Conservation (phyloP, 352 stramenopile species). For the Globisporangium rhizosaccharum region DNA sequence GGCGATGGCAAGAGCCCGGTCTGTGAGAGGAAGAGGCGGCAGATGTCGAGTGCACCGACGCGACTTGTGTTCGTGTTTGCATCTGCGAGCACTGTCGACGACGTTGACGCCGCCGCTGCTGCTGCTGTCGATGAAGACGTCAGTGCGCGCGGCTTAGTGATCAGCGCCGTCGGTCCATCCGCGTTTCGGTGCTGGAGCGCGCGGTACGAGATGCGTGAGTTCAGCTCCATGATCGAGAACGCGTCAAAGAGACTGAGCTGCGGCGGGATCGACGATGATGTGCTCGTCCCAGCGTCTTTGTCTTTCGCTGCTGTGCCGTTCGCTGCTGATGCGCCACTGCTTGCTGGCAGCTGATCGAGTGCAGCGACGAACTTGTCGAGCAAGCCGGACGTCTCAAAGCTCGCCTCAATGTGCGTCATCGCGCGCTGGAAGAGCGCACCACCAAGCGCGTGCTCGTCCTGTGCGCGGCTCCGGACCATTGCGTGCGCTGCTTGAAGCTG, state of each 20-base stretch:
- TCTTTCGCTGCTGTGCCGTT: slow-evolving; percentile 14
- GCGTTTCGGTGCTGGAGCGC: slow-evolving; percentile 38
- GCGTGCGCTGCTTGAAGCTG: slow-evolving; percentile 63
- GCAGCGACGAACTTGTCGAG: slow-evolving; percentile 77
- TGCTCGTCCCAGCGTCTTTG: not conserved
- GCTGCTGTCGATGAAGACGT: slow-evolving; percentile 4
- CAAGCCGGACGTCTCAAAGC: slow-evolving; percentile 61
- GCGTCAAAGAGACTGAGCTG: slow-evolving; percentile 78
- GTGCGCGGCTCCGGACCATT: slow-evolving; percentile 16
- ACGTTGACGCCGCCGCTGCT: slow-evolving; percentile 14
- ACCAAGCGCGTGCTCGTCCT: slow-evolving; percentile 18
- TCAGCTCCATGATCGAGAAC: slow-evolving; percentile 87
- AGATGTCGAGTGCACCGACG: slow-evolving; percentile 71
- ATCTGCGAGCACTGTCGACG: slow-evolving; percentile 20
- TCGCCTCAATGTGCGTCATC: slow-evolving; percentile 59
- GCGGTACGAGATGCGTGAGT: slow-evolving; percentile 65
- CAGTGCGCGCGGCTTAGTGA: slow-evolving; percentile 35
- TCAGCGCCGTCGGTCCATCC: slow-evolving; percentile 28
- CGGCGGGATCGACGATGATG: slow-evolving; percentile 40
- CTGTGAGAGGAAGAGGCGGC: slow-evolving; percentile 77
- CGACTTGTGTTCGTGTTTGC: slow-evolving; percentile 35
- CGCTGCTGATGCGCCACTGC: not conserved
- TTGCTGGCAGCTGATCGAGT: slow-evolving; percentile 38
- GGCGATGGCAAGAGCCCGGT: slow-evolving; percentile 56
- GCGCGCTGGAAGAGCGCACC: slow-evolving; percentile 69